phyloP scores from a whole-genome alignment of 495 filamentous ascomycete genomes.

The Penicillium taxi region DNA sequence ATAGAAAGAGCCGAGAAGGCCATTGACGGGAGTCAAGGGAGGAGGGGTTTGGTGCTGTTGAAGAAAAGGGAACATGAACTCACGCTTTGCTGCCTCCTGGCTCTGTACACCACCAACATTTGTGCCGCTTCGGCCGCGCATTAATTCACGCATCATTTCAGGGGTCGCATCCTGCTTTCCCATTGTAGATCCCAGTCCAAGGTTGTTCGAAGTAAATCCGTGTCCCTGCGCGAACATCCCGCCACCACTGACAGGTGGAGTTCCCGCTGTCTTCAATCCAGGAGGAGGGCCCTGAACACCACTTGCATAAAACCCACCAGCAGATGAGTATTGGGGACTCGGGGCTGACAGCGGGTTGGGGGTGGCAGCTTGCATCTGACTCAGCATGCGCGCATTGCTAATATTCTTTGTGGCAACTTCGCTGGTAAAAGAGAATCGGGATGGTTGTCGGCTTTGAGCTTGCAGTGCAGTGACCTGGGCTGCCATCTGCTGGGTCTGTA shows the following conservation, averaged over 20 bases:
- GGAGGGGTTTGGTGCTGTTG: conserved; percentile 78
- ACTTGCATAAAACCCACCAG: conserved; percentile 43
- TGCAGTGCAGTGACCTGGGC: conserved; percentile 49
- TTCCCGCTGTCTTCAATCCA: conserved; percentile 88
- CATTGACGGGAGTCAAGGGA: conserved; percentile 80
- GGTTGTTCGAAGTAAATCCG: conserved; percentile 61
- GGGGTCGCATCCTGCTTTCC: conserved; percentile 65
- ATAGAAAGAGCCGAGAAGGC: conserved; percentile 83
- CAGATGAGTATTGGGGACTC: conserved; percentile 38
- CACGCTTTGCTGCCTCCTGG: conserved; percentile 88
- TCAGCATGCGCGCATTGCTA: conserved; percentile 75
- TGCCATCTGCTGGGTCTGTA: conserved; percentile 54
- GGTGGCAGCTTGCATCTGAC: conserved; percentile 72
- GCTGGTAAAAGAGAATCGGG: conserved; percentile 82
- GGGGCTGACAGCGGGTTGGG: conserved; percentile 53
- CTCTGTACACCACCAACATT: conserved; percentile 52
- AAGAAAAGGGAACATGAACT: conserved; percentile 80
- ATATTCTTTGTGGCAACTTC: conserved; percentile 74
- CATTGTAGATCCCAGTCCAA: conserved; percentile 56
- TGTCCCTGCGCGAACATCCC: conserved; percentile 72
- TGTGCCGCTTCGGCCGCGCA: conserved; percentile 51
- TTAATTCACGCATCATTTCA: conserved; percentile 72
- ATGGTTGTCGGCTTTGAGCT: conserved; percentile 77
- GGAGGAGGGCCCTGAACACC: conserved; percentile 86
- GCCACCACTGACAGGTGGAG: conserved; percentile 71